phyloP scores from a whole-genome alignment of 352 stramenopile species.

The Phytophthora pisi region DNA sequence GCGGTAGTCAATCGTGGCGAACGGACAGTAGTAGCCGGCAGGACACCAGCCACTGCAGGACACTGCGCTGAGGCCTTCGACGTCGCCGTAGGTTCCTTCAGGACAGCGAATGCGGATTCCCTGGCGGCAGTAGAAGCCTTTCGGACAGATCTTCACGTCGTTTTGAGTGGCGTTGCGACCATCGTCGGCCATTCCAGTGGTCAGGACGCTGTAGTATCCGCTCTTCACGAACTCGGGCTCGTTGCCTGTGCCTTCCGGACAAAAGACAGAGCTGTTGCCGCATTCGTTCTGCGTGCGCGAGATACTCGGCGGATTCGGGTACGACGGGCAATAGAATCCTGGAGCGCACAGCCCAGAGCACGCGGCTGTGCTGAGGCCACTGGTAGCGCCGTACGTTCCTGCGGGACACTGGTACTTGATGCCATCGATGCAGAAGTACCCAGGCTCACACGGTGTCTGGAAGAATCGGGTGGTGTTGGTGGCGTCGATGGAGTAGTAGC shows the following conservation, averaged over 20 bases:
- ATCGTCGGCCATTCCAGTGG: constrained; percentile 40
- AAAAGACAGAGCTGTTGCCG: constrained; percentile 58
- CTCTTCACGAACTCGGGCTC: constrained; percentile 42
- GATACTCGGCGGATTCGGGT: constrained; percentile 49
- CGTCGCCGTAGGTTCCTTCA: constrained; percentile 65
- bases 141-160: constrained; percentile 53
- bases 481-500: constrained; percentile 76
- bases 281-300: constrained; percentile 55
- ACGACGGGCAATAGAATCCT: constrained; percentile 78
- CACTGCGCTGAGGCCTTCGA: constrained; percentile 47
- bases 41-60: constrained; percentile 75
- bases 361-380: constrained; percentile 36
- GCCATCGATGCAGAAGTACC: constrained; percentile 77
- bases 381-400: constrained; percentile 68
- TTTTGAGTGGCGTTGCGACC: constrained; percentile 61
- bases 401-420: constrained; percentile 73
- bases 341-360: constrained; percentile 71
- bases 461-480: constrained; percentile 64
- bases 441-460: constrained; percentile 69
- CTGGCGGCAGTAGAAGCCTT: constrained; percentile 73
- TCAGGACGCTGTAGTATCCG: constrained; percentile 62
- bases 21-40: constrained; percentile 69
- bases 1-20: constrained; percentile 54
- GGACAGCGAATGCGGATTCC: constrained; percentile 74
- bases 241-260: constrained; percentile 60